These are phyloP conservation scores for Clarireedia homoeocarpa DNA, from an alignment of 2,329 filamentous ascomycete genomes.

Conservation along the genomic window DNA sequence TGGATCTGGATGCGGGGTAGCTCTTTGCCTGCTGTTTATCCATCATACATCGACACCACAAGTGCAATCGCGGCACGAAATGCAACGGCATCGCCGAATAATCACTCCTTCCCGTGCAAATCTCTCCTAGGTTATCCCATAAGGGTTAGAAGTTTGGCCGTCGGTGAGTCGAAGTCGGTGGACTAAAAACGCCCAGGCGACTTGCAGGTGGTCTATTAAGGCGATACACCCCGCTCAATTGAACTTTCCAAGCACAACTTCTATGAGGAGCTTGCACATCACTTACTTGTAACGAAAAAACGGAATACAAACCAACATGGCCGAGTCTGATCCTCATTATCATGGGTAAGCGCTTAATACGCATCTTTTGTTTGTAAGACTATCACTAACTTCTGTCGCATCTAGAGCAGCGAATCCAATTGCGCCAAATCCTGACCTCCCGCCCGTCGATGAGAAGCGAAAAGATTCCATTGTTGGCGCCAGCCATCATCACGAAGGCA, in stretches of 20 bases:
- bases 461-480: not conserved
- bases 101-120: too few species aligned
- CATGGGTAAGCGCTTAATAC: not conserved
- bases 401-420: not conserved
- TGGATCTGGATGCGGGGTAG: slow-evolving; percentile 8
- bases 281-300: not conserved
- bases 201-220: too few species aligned
- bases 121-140: too few species aligned
- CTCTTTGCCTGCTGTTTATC: not conserved
- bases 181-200: too few species aligned
- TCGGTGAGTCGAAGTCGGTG: too few species aligned
- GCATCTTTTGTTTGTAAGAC: not conserved
- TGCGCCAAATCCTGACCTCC: not conserved
- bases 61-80: too few species aligned
- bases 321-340: not conserved
- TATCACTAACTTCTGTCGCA: not conserved
- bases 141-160: too few species aligned
- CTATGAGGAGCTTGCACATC: not conserved
- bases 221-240: not conserved
- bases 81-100: not conserved
- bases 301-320: not conserved
- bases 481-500: not conserved
- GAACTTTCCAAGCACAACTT: not conserved
- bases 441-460: not conserved
- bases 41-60: too few species aligned